Evolutionary conservation across 805 yeast species (phyloP).

Genomic region (Suhomyces prunicola): DNA sequence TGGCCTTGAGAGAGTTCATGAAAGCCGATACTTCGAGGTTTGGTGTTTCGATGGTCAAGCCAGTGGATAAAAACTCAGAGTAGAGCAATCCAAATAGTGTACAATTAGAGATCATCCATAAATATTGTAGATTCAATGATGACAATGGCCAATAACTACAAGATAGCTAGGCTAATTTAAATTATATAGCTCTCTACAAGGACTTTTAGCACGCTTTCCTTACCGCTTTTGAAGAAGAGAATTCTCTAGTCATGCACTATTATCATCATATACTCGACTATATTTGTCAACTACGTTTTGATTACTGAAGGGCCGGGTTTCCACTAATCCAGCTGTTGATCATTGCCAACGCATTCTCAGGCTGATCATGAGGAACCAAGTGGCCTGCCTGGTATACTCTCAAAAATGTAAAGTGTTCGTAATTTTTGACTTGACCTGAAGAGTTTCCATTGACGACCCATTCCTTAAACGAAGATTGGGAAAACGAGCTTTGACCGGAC

Average conservation of each 20-base stretch:
- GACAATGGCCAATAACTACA: too few species aligned
- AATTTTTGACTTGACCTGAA: slow-evolving; percentile 74
- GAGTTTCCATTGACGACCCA: slow-evolving; percentile 14
- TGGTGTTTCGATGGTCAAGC: slow-evolving; percentile 13
- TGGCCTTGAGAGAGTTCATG: slow-evolving; percentile 93
- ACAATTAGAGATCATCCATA: too few species aligned
- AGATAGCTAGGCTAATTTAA: too few species aligned
- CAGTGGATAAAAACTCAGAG: not conserved
- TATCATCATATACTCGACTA: too few species aligned
- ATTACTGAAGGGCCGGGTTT: slow-evolving; percentile 36
- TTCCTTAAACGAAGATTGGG: slow-evolving; percentile 12
- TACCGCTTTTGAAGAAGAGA: too few species aligned
- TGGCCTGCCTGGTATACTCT: slow-evolving; percentile 90
- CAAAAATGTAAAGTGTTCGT: slow-evolving; percentile 70
- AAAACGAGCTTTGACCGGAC: slow-evolving; percentile 14
- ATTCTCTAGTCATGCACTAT: too few species aligned
- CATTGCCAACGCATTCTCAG: slow-evolving; percentile 72
- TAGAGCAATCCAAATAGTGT: not conserved
- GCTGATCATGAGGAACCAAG: slow-evolving; percentile 95
- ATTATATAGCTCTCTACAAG: too few species aligned
- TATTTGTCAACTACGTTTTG: too few species aligned
- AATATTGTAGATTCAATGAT: too few species aligned
- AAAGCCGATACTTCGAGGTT: slow-evolving; percentile 61
- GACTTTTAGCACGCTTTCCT: too few species aligned
- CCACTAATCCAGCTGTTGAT: slow-evolving; percentile 82